Evolutionary conservation across 176 grass and related monocot species (phyloP).

Genomic region (Ensete ventricosum): DNA sequence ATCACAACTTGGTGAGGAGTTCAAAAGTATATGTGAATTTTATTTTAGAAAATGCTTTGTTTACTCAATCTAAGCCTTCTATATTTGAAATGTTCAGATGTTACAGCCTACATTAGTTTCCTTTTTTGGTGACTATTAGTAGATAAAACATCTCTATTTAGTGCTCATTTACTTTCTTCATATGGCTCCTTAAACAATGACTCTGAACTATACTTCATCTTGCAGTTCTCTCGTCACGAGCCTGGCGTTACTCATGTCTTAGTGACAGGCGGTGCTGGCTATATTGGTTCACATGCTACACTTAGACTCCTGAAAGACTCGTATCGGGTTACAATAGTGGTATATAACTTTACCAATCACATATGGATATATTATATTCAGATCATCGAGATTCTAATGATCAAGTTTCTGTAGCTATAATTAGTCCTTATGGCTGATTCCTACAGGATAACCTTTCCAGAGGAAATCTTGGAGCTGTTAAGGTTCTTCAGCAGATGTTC

Average conservation of each 20-base stretch:
- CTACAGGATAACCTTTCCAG: constrained; percentile 95
- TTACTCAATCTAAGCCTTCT: no score
- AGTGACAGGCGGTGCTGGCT: constrained; percentile 93
- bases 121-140: no score
- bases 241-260: constrained; percentile 85
- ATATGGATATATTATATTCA: no score
- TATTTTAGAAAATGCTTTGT: no score
- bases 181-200: not conserved
- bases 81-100: no score
- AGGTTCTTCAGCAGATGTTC: constrained; percentile 57
- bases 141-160: not conserved
- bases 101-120: no score
- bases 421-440: not conserved
- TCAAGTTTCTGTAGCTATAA: not conserved
- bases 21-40: not conserved
- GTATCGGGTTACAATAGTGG: constrained; percentile 97
- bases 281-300: constrained; percentile 86
- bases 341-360: constrained; percentile 30
- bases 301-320: constrained; percentile 84
- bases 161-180: not conserved
- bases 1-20: not conserved
- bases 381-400: not conserved
- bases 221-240: constrained; percentile 90
- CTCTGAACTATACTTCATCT: constrained; percentile 17
- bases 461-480: constrained; percentile 91